These are phyloP conservation scores for Psidium friedrichsthalianum DNA, from an alignment of 345 rosid species.

Conservation along the genomic window DNA sequence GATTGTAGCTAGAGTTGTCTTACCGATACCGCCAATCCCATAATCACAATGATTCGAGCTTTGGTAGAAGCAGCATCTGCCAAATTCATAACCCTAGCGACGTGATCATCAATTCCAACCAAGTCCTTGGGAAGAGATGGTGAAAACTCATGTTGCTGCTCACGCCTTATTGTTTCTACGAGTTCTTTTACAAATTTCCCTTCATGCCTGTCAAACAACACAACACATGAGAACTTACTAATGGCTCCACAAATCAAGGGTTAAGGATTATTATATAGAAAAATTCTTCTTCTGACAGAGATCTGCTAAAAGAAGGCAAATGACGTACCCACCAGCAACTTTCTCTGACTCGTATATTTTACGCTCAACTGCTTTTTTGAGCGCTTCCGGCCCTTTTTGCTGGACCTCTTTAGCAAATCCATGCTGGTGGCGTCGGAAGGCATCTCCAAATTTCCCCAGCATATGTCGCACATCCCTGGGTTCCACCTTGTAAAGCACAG, in stretches of 20 bases:
- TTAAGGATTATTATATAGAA: not conserved
- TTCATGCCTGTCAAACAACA: not conserved
- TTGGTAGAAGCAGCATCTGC: rapidly evolving
- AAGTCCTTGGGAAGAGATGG: rapidly evolving
- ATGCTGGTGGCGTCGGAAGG: no score
- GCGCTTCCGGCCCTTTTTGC: not conserved
- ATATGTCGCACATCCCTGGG: rapidly evolving
- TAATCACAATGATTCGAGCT: not conserved
- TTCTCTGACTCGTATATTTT: not conserved
- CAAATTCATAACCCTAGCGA: not conserved
- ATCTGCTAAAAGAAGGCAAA: not conserved
- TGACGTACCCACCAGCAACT: rapidly evolving
- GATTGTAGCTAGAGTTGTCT: not conserved
- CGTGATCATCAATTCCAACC: rapidly evolving
- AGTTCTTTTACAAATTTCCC: not conserved
- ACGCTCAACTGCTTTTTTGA: rapidly evolving
- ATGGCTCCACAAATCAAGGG: rapidly evolving
- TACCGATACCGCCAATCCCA: not conserved
- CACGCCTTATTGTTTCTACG: rapidly evolving
- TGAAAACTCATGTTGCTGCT: rapidly evolving
- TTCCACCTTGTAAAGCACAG: not conserved
- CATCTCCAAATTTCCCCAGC: not conserved
- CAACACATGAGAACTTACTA: not conserved
- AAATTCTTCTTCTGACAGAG: no score
- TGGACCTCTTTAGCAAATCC: not conserved